Percentiles rank a stretch among this genome's conserved stretches.
Evolutionary conservation across 2,329 filamentous ascomycete genomes (phyloP).

Genomic region (Incumbomyces lentus): DNA sequence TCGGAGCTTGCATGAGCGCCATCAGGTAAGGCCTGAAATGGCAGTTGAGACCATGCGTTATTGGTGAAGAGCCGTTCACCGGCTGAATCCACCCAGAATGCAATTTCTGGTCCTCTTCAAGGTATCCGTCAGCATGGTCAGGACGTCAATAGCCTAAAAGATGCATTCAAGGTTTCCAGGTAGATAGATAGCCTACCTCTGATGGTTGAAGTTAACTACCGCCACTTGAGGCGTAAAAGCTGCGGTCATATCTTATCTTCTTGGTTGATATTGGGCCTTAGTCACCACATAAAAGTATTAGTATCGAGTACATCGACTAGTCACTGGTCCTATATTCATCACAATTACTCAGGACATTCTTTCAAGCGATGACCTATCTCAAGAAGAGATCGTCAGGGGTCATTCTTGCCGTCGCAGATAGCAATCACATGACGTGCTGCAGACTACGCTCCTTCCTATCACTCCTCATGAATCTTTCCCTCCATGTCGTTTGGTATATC

Average conservation of each 20-base stretch:
- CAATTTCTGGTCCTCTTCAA: conserved; percentile 73
- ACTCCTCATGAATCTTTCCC: too few species aligned
- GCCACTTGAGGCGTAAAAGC: conserved; percentile 53
- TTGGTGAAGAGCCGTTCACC: conserved; percentile 72
- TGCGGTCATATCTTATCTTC: conserved; percentile 4
- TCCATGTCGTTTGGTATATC: too few species aligned
- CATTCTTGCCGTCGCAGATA: too few species aligned
- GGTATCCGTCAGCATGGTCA: background rate
- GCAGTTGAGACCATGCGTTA: conserved; percentile 82
- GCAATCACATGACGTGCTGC: too few species aligned
- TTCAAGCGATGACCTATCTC: too few species aligned
- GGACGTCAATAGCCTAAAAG: background rate
- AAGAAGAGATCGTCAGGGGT: too few species aligned
- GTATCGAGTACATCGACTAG: too few species aligned
- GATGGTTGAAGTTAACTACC: conserved; percentile 77
- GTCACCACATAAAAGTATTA: too few species aligned
- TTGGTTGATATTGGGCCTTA: background rate
- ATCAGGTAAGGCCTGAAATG: conserved; percentile 94
- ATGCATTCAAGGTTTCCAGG: background rate
- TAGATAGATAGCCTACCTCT: conserved; percentile 32
- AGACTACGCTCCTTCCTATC: too few species aligned
- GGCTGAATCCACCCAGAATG: conserved; percentile 73
- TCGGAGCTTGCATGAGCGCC: conserved; percentile 90
- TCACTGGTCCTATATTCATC: too few species aligned
- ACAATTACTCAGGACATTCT: too few species aligned